phyloP scores from a whole-genome alignment of 257 asterid species.

The Leptodermis oblonga region DNA sequence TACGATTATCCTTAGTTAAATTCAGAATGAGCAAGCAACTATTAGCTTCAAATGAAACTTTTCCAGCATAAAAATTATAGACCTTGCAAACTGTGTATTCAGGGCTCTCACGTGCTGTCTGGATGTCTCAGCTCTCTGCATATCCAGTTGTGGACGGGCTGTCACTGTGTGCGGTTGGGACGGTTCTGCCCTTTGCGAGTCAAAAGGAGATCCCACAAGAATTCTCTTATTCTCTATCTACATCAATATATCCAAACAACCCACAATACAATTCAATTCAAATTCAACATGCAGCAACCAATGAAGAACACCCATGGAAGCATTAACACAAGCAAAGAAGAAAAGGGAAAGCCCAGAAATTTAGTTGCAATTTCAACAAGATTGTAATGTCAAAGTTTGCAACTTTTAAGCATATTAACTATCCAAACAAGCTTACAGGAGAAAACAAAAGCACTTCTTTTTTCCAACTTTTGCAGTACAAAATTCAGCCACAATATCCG shows the following conservation, averaged over 20 bases:
- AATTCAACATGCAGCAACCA: not conserved
- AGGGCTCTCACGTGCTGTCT: slow-evolving; percentile 95
- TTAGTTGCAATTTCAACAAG: not conserved
- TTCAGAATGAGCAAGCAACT: not conserved
- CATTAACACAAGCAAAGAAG: not conserved
- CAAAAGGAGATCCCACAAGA: slow-evolving; percentile 42
- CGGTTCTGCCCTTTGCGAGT: slow-evolving; percentile 47
- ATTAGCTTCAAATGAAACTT: not conserved
- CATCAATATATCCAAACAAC: slow-evolving; percentile 3
- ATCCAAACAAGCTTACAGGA: not conserved
- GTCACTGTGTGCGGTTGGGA: slow-evolving; percentile 28
- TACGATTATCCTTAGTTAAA: not conserved
- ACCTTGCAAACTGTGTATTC: slow-evolving; percentile 92
- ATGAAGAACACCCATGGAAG: not conserved
- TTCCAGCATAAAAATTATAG: slow-evolving; percentile 7
- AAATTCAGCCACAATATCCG: not conserved
- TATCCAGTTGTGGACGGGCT: slow-evolving; percentile 44
- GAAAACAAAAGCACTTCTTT: not conserved
- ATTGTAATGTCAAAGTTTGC: not conserved
- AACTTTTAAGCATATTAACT: not conserved
- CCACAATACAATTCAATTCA: not conserved
- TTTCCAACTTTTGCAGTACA: not conserved
- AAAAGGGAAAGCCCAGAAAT: not conserved
- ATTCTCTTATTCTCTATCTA: slow-evolving; percentile 69
- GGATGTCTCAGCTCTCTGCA: slow-evolving; percentile 77